Conservation (phyloP, 768 basidiomycete species). For the Amanita rubescens region DNA sequence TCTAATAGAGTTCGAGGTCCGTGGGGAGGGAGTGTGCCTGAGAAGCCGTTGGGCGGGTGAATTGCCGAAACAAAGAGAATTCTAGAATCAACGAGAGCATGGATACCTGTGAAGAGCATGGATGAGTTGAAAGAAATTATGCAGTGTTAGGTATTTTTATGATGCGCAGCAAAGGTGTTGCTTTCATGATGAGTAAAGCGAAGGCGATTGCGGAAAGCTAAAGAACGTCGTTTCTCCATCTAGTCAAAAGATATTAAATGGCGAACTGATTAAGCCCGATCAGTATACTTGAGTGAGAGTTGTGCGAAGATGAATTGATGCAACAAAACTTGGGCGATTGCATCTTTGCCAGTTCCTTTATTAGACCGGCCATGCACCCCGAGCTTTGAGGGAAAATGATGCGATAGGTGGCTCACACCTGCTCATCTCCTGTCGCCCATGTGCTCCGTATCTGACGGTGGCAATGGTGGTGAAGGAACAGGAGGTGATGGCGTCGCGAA, state of each 20-base stretch:
- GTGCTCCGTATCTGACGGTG: neutral
- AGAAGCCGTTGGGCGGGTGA: neutral
- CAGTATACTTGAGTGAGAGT: neutral
- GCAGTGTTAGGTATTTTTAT: neutral
- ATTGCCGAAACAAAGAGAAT: neutral
- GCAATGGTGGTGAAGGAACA: neutral
- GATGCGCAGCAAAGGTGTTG: neutral
- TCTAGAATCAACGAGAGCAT: neutral
- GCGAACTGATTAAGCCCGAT: conserved; percentile 2
- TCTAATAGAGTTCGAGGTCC: neutral
- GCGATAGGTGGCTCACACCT: neutral
- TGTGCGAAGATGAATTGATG: neutral
- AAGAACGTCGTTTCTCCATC: neutral
- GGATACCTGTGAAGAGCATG: neutral
- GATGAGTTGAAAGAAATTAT: neutral
- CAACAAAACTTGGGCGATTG: neutral
- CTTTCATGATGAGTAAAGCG: neutral
- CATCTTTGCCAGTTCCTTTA: neutral
- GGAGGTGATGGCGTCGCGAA: conserved; percentile 5
- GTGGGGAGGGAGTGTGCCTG: neutral
- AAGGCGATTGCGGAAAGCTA: neutral
- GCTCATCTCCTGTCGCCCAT: neutral
- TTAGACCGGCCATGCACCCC: neutral
- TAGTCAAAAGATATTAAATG: neutral
- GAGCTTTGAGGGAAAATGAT: neutral